Conservation (phyloP, 345 rosid species). For the Brassica napus region DNA sequence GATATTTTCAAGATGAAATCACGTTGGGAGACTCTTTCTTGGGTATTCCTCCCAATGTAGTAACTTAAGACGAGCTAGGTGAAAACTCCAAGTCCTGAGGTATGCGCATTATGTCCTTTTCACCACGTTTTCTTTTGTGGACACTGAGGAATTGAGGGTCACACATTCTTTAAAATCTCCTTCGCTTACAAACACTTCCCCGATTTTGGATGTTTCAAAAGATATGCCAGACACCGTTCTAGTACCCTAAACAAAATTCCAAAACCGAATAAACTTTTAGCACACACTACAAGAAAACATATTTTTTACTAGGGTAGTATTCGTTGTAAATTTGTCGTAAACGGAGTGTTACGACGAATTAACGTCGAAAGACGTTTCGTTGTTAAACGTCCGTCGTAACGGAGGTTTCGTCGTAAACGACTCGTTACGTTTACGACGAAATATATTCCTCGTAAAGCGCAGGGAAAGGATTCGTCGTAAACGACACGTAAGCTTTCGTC, state of each 20-base stretch:
- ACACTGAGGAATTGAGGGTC: not conserved
- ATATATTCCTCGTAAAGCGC: too few relatives aligned
- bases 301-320: too few relatives aligned
- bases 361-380: too few relatives aligned
- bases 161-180: not conserved
- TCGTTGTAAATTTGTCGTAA: too few relatives aligned
- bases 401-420: too few relatives aligned
- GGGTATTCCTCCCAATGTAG: not conserved
- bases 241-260: not conserved
- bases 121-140: not conserved
- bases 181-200: not conserved
- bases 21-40: not conserved
- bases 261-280: not conserved
- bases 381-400: too few relatives aligned
- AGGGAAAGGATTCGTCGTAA: too few relatives aligned
- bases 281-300: not conserved
- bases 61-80: not conserved
- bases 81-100: not conserved
- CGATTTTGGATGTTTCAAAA: not conserved
- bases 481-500: too few relatives aligned
- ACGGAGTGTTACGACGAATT: too few relatives aligned
- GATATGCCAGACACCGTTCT: not conserved
- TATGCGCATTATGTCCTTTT: not conserved
- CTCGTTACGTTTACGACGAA: too few relatives aligned
- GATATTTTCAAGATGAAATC: not conserved